Evolutionary conservation across 1,139 yeast species (phyloP), one percentile per base, ranked within the genome.

Genomic region (Magnusiomyces sp.): DNA sequence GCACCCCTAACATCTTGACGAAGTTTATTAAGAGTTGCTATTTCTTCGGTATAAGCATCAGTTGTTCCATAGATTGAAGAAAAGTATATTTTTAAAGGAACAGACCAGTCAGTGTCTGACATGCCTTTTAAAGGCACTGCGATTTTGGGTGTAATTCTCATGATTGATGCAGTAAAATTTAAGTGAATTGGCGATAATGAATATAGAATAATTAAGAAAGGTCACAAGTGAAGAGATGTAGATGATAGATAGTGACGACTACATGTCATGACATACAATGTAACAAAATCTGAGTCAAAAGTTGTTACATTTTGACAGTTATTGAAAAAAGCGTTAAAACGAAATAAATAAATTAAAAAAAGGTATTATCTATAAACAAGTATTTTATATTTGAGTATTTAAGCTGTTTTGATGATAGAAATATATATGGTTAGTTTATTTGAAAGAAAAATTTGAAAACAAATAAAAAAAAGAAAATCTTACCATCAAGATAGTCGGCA

Each of bases 401-500:
- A n/a, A n/a, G n/a, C n/a, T n/a, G 5, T 13, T 32, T 9, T 36
- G 11, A 38, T 16, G 11, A 38, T 17, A 38, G 17, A 38, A n/a
- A 16, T 5, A 13, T 13, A 38, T 38, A 7, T 13, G 17, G 6
- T 38, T 38, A 38, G 16, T 13, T 13, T 38, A 14, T 5, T 13
- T 38, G 11, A 5, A 38, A 13, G 17, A 29, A 17, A 34, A 29
- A 13, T 14, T 2, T 23, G 19, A 10, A 32, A 29, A 13, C 17
- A 13, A 14, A n/a, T 6, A 14, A 31, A 39, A 27, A 40, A 13
- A 17, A 19, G 13, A 14, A 29, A 23, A 17, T 5, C 43, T 58
- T 65, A 53, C 81, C 80, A 62, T 87, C 92, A 59, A 89, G 71
- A 63, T 79, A 89, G 63, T 90, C 97, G 0, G 97, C 95, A 34